Conservation (phyloP, 2,329 filamentous ascomycete genomes). For the Dothidotthia symphoricarpi region DNA sequence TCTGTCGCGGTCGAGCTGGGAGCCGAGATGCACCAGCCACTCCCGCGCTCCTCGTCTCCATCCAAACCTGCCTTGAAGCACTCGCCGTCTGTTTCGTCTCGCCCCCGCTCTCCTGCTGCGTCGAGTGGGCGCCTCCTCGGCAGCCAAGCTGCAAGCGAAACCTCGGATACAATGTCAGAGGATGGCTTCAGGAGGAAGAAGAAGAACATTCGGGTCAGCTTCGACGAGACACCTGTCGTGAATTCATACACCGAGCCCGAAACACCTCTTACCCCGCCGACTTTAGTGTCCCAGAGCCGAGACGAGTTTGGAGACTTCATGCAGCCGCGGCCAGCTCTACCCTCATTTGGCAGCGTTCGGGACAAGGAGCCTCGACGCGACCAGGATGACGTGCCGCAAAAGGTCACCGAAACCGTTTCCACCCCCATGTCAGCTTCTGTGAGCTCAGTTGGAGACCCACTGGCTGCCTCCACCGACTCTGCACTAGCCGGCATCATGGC, state of each 20-base stretch:
- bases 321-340: slow-evolving; percentile 71
- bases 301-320: slow-evolving; percentile 65
- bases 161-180: slow-evolving; percentile 57
- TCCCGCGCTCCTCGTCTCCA: slow-evolving; percentile 69
- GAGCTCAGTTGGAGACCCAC: slow-evolving; percentile 36
- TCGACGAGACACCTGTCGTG: slow-evolving; percentile 65
- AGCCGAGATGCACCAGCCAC: slow-evolving; percentile 65
- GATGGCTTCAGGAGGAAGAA: slow-evolving; percentile 44
- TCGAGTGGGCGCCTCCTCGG: slow-evolving; percentile 51
- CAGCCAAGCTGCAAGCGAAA: slow-evolving; percentile 53
- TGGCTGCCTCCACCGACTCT: slow-evolving; percentile 61
- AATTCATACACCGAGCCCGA: slow-evolving; percentile 38
- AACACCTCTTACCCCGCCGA: slow-evolving; percentile 41
- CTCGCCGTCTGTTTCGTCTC: slow-evolving; percentile 53
- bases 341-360: slow-evolving; percentile 72
- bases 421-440: slow-evolving; percentile 36
- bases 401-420: slow-evolving; percentile 49
- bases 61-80: slow-evolving; percentile 75
- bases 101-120: slow-evolving; percentile 47
- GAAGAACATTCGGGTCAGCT: slow-evolving; percentile 72
- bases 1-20: slow-evolving; percentile 52
- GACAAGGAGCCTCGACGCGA: slow-evolving; percentile 55
- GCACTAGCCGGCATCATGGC: slow-evolving; percentile 56
- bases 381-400: slow-evolving; percentile 53
- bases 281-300: slow-evolving; percentile 43